Conservation (phyloP, 2,329 filamentous ascomycete species). For the Ophiostoma piceae region DNA sequence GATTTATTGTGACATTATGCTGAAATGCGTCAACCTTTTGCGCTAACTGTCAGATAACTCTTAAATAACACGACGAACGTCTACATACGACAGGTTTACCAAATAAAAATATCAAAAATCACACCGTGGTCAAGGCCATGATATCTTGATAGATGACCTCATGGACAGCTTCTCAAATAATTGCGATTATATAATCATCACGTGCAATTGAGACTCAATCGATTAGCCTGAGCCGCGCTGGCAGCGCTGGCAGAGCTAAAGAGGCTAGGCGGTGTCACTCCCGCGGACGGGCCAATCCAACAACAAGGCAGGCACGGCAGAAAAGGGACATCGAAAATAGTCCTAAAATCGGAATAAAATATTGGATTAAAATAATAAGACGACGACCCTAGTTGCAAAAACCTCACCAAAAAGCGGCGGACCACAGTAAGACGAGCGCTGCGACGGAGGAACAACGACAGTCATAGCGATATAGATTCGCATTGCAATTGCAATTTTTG, state of each 20-base stretch:
- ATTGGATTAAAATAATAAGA: constrained; percentile 15
- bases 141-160: background rate
- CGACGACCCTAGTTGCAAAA: constrained; percentile 12
- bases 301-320: constrained; percentile 12
- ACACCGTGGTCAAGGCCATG: no score
- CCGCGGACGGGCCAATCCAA: background rate
- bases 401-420: constrained; percentile 12
- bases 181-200: background rate
- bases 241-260: background rate
- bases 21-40: no score
- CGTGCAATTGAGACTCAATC: background rate
- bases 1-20: background rate
- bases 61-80: no score
- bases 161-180: background rate
- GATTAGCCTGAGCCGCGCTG: background rate
- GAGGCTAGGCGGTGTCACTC: constrained; percentile 13
- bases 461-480: background rate
- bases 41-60: no score
- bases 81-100: no score
- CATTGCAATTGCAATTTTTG: background rate
- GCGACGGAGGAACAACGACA: background rate
- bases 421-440: constrained; percentile 2
- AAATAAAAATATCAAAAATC: background rate
- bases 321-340: constrained; percentile 14
- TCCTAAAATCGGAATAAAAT: constrained; percentile 3